These are phyloP conservation scores for Intubia oerlemansii DNA, from an alignment of 2,329 filamentous ascomycete species.

Conservation along the genomic window DNA sequence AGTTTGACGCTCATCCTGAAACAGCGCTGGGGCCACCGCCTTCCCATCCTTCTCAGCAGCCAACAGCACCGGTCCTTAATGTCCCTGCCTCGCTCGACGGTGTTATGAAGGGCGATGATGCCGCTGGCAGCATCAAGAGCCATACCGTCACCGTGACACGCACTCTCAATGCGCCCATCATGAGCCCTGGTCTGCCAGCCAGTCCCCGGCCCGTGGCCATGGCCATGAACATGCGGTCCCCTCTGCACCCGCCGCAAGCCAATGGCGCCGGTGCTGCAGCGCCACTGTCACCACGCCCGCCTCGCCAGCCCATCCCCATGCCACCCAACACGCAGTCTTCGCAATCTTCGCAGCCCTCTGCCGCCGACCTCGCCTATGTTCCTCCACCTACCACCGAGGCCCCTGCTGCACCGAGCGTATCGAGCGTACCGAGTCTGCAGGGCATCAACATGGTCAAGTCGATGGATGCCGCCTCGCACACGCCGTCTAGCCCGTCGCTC, in stretches of 20 bases:
- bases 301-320: slow-evolving; percentile 51
- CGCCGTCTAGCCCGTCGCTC: slow-evolving; percentile 8
- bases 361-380: too few species aligned
- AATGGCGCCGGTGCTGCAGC: slow-evolving; percentile 8
- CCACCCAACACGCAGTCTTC: slow-evolving; percentile 38
- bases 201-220: slow-evolving; percentile 36
- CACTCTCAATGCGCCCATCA: slow-evolving; percentile 19
- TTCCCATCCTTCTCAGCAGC: slow-evolving; percentile 14
- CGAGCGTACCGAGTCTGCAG: too few species aligned
- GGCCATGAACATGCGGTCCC: slow-evolving; percentile 23
- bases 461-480: slow-evolving; percentile 8
- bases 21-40: slow-evolving; percentile 24
- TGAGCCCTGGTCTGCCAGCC: slow-evolving; percentile 37
- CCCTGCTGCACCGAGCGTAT: too few species aligned
- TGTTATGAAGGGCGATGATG: slow-evolving; percentile 23
- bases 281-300: slow-evolving; percentile 50
- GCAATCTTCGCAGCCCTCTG: slow-evolving; percentile 22
- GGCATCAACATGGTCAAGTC: slow-evolving; percentile 17
- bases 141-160: slow-evolving; percentile 1
- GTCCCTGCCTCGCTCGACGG: too few species aligned
- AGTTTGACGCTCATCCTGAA: too few species aligned
- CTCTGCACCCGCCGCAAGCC: slow-evolving; percentile 37
- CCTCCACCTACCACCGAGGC: too few species aligned
- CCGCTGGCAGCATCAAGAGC: slow-evolving; percentile 6
- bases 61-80: too few species aligned